A percentile compares a stretch with the other conserved stretches of the same genome.
These are phyloP conservation scores for Alternaria angustiovoidea DNA, from an alignment of 2,329 filamentous ascomycete genomes.

Conservation along the genomic window DNA sequence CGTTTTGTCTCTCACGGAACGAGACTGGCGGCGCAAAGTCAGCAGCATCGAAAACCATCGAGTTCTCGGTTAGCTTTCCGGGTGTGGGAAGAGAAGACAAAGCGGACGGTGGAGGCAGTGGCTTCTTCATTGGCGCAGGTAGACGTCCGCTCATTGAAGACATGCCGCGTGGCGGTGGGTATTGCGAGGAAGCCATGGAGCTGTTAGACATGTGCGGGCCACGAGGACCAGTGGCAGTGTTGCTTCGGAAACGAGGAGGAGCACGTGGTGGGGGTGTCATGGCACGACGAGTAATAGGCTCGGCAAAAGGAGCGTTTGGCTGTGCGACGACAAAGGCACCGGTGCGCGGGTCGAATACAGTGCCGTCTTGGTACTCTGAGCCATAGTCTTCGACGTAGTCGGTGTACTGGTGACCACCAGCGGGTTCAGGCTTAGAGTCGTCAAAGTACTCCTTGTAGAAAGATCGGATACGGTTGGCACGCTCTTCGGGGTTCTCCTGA, in stretches of 20 bases:
- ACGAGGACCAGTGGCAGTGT: constrained; percentile 35
- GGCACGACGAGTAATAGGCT: constrained; percentile 85
- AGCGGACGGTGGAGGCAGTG: constrained; percentile 74
- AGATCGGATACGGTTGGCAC: constrained; percentile 94
- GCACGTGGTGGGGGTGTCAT: constrained; percentile 91
- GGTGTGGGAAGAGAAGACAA: constrained; percentile 85
- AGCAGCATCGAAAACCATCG: constrained; percentile 71
- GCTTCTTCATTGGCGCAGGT: constrained; percentile 59
- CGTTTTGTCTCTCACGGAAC: constrained; percentile 70
- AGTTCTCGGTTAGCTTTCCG: constrained; percentile 82
- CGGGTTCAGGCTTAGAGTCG: constrained; percentile 68
- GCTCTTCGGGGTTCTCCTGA: constrained; percentile 88
- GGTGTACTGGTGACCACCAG: constrained; percentile 47
- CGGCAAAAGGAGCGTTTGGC: constrained; percentile 70
- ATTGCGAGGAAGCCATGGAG: constrained; percentile 58
- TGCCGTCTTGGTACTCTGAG: constrained; percentile 71
- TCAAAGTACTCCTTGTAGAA: constrained; percentile 99
- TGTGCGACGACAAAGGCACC: constrained; percentile 68
- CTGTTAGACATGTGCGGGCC: constrained; percentile 58
- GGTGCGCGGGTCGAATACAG: constrained; percentile 63
- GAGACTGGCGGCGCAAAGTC: constrained; percentile 84
- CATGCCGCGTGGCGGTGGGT: constrained; percentile 51
- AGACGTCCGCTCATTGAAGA: constrained; percentile 52
- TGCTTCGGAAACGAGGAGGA: constrained; percentile 62
- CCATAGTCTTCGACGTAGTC: constrained; percentile 81